Evolutionary conservation across 2,329 filamentous ascomycete genomes (phyloP).

Genomic region (Paecilomyces fulvus): DNA sequence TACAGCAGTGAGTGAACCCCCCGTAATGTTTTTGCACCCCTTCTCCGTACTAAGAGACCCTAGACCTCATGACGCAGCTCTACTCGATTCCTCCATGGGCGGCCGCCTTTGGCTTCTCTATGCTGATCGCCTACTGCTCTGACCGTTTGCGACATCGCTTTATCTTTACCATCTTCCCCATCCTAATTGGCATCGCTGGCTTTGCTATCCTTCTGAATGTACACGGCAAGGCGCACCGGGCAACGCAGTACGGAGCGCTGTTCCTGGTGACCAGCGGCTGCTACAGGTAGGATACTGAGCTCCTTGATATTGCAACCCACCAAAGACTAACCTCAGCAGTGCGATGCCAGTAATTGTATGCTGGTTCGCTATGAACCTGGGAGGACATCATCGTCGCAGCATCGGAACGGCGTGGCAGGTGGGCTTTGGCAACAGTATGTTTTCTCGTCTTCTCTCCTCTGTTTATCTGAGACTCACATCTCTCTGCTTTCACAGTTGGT

Average conservation of each 20-base stretch:
- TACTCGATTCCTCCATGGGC: slow-evolving; percentile 53
- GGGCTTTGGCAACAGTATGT: slow-evolving; percentile 59
- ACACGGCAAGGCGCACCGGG: slow-evolving; percentile 49
- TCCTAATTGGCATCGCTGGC: slow-evolving; percentile 61
- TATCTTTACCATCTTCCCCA: slow-evolving; percentile 60
- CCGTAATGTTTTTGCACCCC: not conserved
- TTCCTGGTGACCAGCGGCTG: slow-evolving; percentile 73
- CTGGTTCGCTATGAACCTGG: slow-evolving; percentile 75
- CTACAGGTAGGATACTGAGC: slow-evolving; percentile 43
- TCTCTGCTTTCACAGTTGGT: slow-evolving; percentile 41
- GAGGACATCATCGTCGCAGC: slow-evolving; percentile 61
- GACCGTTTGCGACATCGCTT: slow-evolving; percentile 68
- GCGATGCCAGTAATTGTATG: slow-evolving; percentile 85
- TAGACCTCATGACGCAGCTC: slow-evolving; percentile 43
- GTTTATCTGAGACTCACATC: too few species aligned
- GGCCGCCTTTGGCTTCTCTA: slow-evolving; percentile 68
- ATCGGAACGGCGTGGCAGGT: slow-evolving; percentile 70
- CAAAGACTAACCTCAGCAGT: slow-evolving; percentile 14
- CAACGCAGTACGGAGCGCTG: slow-evolving; percentile 67
- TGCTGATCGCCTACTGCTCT: slow-evolving; percentile 63
- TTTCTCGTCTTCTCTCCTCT: not conserved
- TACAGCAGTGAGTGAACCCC: slow-evolving; percentile 41
- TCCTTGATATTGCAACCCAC: not conserved
- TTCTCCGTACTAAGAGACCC: slow-evolving; percentile 3
- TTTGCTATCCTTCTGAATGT: slow-evolving; percentile 67